These are phyloP conservation scores for Plasmodium falciparum DNA, from an alignment of 169 alveolate genomes.

Conservation along the genomic window DNA sequence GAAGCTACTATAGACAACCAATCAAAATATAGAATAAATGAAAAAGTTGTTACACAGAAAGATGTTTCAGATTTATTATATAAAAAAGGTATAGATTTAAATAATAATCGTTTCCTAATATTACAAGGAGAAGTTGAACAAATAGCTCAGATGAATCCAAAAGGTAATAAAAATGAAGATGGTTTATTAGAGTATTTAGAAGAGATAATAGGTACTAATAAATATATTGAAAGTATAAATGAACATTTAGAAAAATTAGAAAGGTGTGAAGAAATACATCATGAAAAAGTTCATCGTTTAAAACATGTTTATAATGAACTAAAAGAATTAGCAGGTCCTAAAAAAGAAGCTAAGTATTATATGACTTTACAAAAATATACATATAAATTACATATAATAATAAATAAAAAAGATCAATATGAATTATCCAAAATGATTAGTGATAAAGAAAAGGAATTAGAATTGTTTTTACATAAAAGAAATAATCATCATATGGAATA, in stretches of 20 bases:
- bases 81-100: slow-evolving; percentile 95
- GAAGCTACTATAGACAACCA: slow-evolving; percentile 85
- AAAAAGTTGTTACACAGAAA: slow-evolving; percentile 89
- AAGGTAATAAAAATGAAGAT: slow-evolving; percentile 93
- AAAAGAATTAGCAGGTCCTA: slow-evolving; percentile 86
- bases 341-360: slow-evolving; percentile 85
- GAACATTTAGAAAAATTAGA: slow-evolving; percentile 84
- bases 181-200: slow-evolving; percentile 98
- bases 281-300: slow-evolving; percentile 85
- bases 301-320: slow-evolving; percentile 89
- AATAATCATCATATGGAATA: slow-evolving; percentile 58
- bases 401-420: slow-evolving; percentile 78
- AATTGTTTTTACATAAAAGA: slow-evolving; percentile 44
- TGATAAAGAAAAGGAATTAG: slow-evolving; percentile 77
- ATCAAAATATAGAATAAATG: slow-evolving; percentile 89
- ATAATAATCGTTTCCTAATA: slow-evolving; percentile 94
- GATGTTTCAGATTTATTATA: slow-evolving; percentile 92
- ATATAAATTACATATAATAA: slow-evolving; percentile 66
- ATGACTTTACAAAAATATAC: slow-evolving; percentile 82
- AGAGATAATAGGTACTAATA: slow-evolving; percentile 96
- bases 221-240: slow-evolving; percentile 84
- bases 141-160: slow-evolving; percentile 98
- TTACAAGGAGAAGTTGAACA: slow-evolving; percentile 99
- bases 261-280: slow-evolving; percentile 85
- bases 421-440: slow-evolving; percentile 58